Base-by-base conservation (phyloP, 441 rosid genomes). In the Brassica balearica region DNA sequence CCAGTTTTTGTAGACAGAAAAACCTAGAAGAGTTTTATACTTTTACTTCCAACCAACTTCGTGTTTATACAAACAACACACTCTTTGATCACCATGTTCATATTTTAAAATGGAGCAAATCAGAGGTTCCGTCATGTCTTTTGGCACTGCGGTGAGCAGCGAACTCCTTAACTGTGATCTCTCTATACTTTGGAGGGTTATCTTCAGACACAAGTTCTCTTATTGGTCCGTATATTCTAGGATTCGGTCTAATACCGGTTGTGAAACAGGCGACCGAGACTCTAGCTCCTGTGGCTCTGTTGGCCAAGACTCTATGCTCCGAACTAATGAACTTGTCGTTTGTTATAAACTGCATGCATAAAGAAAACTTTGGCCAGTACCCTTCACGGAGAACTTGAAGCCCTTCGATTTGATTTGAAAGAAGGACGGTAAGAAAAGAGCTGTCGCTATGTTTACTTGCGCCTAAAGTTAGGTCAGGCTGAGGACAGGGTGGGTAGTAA, bases 161-260 rank as follows among this genome's bases (percentile, higher is more conserved):
- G 55, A 61, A 88, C 0, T 84, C 90, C 19, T 19, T 62, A 14
- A 86, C 61, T 1, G 89, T 86, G 8, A 82, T 83, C 72, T 77
- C 88, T 74, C 82, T 81, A 76, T 88, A 92, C 22, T 77, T 76
- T 0, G 90, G 82, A 41, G 90, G 93, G 70, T 84, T 83, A 1
- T 84, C 86, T 69, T 87, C 86, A 4, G 94, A 88, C 58, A 88
- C 70, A 20, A 91, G 72, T 77, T 91, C 94, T 72, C 68, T 82
- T 8, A 91, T 86, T 0, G 94, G 91, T 23, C 89, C 92, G 38
- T 83, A 88, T 8, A 74, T 1, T 61, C 72, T 86, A 12, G 88
- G 56, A 9, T 65, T 67, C 4, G 72, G 82, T 65, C 56, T 32
- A 8, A 76, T 6, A 17, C 69, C 22, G 2, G 85, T 78, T 29